phyloP scores from a whole-genome alignment of 805 yeast species.

The Tetrapisispora pingtungensis region DNA sequence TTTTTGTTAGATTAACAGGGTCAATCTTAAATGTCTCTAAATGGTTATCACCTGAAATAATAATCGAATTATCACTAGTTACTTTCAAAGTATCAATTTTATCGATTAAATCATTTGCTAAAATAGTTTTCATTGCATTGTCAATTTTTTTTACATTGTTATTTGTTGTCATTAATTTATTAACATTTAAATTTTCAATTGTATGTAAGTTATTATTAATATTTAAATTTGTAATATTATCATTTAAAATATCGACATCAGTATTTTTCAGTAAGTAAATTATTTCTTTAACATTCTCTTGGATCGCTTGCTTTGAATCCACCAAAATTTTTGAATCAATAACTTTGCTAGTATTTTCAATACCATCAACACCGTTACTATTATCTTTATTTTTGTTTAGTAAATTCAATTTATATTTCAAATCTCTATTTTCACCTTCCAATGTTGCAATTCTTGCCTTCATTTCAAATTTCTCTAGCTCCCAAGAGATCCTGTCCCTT shows the following conservation, averaged over 20 bases:
- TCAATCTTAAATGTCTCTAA: conserved; percentile 16
- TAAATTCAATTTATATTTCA: conserved; percentile 15
- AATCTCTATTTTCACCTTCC: conserved; percentile 42
- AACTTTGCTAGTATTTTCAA: not conserved
- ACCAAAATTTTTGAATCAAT: conserved; percentile 9
- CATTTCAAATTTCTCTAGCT: conserved; percentile 52
- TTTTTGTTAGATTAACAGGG: not conserved
- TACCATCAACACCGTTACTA: not conserved
- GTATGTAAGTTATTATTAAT: conserved; percentile 12
- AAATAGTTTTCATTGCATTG: not conserved
- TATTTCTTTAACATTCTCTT: conserved; percentile 29
- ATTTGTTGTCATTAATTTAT: conserved; percentile 4
- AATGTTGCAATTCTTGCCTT: conserved; percentile 39
- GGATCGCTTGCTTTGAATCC: conserved; percentile 22
- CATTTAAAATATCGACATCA: conserved; percentile 16
- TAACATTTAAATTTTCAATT: conserved; percentile 18
- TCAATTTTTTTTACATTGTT: not conserved
- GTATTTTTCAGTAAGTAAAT: conserved; percentile 27
- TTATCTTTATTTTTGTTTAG: not conserved
- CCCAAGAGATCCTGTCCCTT: conserved; percentile 51
- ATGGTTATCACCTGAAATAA: conserved; percentile 10
- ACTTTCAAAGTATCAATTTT: conserved; percentile 1
- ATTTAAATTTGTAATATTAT: conserved; percentile 3
- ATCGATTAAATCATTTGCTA: not conserved
- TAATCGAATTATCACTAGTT: not conserved